A percentile compares a stretch with the other conserved stretches of the same genome.
These are phyloP conservation scores for Colletotrichum eremochloae DNA, from an alignment of 2,329 filamentous ascomycete species.

Conservation along the genomic window DNA sequence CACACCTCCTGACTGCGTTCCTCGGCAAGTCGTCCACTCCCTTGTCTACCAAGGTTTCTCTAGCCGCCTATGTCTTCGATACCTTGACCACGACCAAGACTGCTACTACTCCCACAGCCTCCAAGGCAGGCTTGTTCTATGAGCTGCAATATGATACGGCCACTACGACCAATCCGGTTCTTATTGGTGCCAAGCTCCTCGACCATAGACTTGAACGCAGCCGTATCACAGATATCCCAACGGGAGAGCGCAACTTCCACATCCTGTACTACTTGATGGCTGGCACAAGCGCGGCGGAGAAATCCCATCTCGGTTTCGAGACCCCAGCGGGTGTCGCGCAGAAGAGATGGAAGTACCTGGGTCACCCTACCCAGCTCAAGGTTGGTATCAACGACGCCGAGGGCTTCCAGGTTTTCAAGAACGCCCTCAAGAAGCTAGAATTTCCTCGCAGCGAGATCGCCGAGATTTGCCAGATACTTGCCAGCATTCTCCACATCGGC, in stretches of 20 bases:
- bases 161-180: conserved; percentile 83
- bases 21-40: conserved; percentile 93
- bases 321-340: conserved; percentile 62
- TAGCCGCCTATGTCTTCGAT: conserved; percentile 96
- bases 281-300: conserved; percentile 91
- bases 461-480: conserved; percentile 95
- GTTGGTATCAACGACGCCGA: conserved; percentile 96
- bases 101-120: conserved; percentile 93
- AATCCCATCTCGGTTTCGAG: conserved; percentile 81
- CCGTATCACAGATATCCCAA: conserved; percentile 90
- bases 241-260: conserved; percentile 96
- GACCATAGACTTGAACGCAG: conserved; percentile 94
- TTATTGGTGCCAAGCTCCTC: conserved; percentile 94
- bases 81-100: conserved; percentile 97
- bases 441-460: conserved; percentile 95
- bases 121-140: conserved; percentile 94
- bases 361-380: conserved; percentile 96
- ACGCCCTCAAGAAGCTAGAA: conserved; percentile 91
- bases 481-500: conserved; percentile 95
- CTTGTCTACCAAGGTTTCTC: conserved; percentile 90
- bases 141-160: conserved; percentile 97
- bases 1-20: conserved; percentile 87
- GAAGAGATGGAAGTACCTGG: conserved; percentile 95
- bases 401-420: conserved; percentile 98
- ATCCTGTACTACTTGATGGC: conserved; percentile 94